phyloP scores from a whole-genome alignment of 805 yeast species.

The Yarrowia sp. region DNA sequence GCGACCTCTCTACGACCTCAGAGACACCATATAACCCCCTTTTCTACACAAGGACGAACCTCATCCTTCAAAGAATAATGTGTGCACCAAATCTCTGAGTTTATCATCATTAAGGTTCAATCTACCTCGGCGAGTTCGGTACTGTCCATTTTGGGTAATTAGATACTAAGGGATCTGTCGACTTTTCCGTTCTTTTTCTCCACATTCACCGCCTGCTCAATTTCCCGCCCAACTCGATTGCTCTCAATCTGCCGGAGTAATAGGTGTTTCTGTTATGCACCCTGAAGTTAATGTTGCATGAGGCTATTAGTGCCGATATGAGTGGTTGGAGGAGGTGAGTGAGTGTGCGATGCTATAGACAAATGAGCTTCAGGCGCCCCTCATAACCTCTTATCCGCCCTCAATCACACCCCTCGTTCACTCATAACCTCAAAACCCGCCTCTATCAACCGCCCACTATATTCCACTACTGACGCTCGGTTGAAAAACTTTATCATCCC shows the following conservation, averaged over 20 bases:
- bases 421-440: background rate
- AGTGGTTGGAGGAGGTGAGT: no score
- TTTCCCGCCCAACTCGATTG: background rate
- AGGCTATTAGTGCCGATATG: slow-evolving; percentile 7
- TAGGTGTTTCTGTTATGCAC: background rate
- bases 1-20: no score
- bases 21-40: background rate
- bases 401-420: no score
- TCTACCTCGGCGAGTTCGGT: background rate
- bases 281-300: slow-evolving; percentile 9
- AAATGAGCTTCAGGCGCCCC: no score
- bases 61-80: no score
- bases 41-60: no score
- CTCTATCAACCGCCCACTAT: background rate
- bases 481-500: slow-evolving; percentile 26
- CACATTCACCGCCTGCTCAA: no score
- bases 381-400: no score
- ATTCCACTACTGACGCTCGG: no score
- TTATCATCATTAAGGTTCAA: background rate
- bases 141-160: background rate
- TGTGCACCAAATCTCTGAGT: background rate
- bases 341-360: no score
- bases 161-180: no score
- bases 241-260: background rate
- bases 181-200: no score